Conservation (phyloP, 2,329 filamentous ascomycete genomes). For the Basipetospora chlamydospora region DNA sequence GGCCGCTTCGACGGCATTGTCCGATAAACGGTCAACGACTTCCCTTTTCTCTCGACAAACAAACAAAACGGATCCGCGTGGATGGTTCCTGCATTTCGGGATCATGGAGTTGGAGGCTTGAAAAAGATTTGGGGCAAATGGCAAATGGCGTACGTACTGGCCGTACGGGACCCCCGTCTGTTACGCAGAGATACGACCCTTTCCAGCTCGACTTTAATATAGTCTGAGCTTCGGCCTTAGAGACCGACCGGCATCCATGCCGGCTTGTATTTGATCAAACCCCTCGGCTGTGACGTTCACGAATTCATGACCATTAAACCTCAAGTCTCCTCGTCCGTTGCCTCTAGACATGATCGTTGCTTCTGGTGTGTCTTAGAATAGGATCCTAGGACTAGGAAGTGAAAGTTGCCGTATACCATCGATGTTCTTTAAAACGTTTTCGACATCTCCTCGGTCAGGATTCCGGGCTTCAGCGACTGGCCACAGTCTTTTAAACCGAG, state of each 20-base stretch:
- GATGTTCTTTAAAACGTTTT: too few species aligned
- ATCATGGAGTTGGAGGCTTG: slow-evolving; percentile 9
- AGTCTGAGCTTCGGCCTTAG: slow-evolving; percentile 53
- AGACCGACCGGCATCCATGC: slow-evolving; percentile 56
- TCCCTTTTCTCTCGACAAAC: too few species aligned
- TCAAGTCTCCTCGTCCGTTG: too few species aligned
- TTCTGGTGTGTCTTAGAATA: too few species aligned
- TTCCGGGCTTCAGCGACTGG: too few species aligned
- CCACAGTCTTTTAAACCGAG: too few species aligned
- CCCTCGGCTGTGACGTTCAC: slow-evolving; percentile 21
- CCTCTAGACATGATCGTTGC: too few species aligned
- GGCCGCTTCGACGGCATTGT: slow-evolving; percentile 93
- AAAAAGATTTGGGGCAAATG: slow-evolving; percentile 15
- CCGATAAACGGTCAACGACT: slow-evolving; percentile 62
- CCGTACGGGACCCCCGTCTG: not conserved
- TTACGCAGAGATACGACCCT: slow-evolving; percentile 19
- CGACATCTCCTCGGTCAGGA: too few species aligned
- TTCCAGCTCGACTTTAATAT: slow-evolving; percentile 39
- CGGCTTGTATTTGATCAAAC: slow-evolving; percentile 38
- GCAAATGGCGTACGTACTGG: slow-evolving; percentile 16
- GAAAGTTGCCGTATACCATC: too few species aligned
- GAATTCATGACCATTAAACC: slow-evolving; percentile 5
- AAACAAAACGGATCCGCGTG: too few species aligned
- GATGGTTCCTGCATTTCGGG: slow-evolving; percentile 13
- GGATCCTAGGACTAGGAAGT: too few species aligned